A percentile compares a stretch with the other conserved stretches of the same genome.
phyloP scores from a whole-genome alignment of 108 stramenopile species.

The Skeletonema menzelii region DNA sequence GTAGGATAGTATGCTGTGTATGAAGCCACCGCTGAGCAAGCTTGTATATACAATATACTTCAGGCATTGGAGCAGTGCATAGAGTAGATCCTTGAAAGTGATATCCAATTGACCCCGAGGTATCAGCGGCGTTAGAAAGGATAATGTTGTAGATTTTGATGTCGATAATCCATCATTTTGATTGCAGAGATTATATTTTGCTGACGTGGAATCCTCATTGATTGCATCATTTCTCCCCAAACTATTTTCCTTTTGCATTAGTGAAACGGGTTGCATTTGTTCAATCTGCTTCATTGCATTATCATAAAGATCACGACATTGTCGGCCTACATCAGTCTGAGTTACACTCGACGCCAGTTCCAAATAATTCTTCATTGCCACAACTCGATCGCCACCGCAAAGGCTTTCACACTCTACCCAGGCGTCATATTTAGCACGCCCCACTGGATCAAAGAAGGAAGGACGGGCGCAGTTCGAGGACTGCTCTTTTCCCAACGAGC shows the following conservation, averaged over 20 bases:
- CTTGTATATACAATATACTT: conserved; percentile 9
- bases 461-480: conserved; percentile 12
- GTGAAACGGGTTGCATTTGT: not conserved
- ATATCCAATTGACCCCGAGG: conserved; percentile 82
- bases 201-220: not conserved
- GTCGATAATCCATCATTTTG: not conserved
- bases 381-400: conserved; percentile 11
- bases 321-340: conserved; percentile 2
- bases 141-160: not conserved
- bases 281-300: not conserved
- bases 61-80: conserved; percentile 48
- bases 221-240: not conserved
- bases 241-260: not conserved
- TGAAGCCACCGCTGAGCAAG: conserved; percentile 12
- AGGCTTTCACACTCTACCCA: conserved; percentile 8
- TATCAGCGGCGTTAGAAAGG: conserved; percentile 44
- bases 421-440: conserved; percentile 50
- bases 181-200: not conserved
- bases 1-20: conserved; percentile 1
- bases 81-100: conserved; percentile 52
- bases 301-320: not conserved
- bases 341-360: conserved; percentile 2
- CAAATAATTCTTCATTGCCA: conserved; percentile 4
- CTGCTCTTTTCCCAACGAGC: conserved; percentile 2
- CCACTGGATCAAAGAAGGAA: conserved; percentile 45